A percentile compares a stretch with the other conserved stretches of the same genome.
phyloP scores from a whole-genome alignment of 2,329 filamentous ascomycete genomes.

The Stachybotrys echinatus region DNA sequence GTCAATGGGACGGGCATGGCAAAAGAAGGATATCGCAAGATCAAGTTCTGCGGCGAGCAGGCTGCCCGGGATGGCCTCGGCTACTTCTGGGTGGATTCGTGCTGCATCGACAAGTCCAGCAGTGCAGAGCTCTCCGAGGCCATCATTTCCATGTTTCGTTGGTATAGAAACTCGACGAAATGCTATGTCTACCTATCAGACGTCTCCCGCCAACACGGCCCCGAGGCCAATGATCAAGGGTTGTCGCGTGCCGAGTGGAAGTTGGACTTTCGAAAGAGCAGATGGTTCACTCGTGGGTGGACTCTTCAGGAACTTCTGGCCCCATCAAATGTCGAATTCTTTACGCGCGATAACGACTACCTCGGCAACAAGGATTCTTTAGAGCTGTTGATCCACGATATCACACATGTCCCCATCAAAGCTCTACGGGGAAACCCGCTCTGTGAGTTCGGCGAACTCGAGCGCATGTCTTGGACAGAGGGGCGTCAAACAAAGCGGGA shows the following conservation, averaged over 20 bases:
- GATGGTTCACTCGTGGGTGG: constrained; percentile 9
- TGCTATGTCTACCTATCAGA: constrained; percentile 13
- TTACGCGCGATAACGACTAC: neutral
- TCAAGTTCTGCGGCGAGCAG: constrained; percentile 9
- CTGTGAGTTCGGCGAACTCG: neutral
- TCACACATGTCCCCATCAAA: neutral
- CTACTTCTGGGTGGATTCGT: constrained; percentile 13
- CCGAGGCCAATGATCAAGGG: neutral
- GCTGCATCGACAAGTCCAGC: constrained; percentile 11
- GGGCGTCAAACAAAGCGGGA: neutral
- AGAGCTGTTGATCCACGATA: neutral
- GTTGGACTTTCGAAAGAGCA: constrained; percentile 4
- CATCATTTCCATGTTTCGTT: constrained; percentile 13
- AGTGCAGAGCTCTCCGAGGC: constrained; percentile 6
- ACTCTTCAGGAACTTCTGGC: constrained; percentile 1
- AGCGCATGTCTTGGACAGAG: neutral
- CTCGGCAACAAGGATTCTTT: neutral
- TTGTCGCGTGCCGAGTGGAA: neutral
- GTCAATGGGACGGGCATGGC: constrained; percentile 1
- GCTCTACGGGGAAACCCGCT: neutral
- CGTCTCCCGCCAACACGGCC: neutral
- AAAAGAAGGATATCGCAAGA: constrained; percentile 6
- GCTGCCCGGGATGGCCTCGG: constrained; percentile 3
- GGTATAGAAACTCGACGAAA: constrained; percentile 7
- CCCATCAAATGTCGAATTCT: neutral